Evolutionary conservation across 2,329 filamentous ascomycete genomes (phyloP).

Genomic region (Ramularia endophylla): DNA sequence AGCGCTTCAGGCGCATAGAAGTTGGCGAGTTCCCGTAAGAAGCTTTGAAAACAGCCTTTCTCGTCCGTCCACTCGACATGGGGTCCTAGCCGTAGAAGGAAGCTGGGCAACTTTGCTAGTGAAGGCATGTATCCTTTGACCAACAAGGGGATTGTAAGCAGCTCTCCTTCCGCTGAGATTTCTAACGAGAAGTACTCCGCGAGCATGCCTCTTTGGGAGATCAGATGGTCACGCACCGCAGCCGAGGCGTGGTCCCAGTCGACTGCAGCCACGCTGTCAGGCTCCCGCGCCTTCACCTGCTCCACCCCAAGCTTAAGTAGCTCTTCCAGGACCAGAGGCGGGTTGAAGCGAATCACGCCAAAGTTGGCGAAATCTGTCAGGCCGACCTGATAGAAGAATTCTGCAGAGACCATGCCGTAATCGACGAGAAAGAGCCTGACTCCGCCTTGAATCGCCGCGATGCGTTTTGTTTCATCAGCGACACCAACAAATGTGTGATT

Average conservation of each 20-base stretch:
- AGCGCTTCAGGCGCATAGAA: slow-evolving; percentile 89
- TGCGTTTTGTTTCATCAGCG: slow-evolving; percentile 76
- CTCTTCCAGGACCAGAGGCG: slow-evolving; percentile 64
- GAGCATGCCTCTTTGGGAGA: slow-evolving; percentile 77
- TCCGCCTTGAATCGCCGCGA: slow-evolving; percentile 89
- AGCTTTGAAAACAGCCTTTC: slow-evolving; percentile 75
- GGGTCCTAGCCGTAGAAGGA: slow-evolving; percentile 81
- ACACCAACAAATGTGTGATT: slow-evolving; percentile 90
- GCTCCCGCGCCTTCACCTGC: slow-evolving; percentile 47
- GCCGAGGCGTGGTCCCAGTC: slow-evolving; percentile 62
- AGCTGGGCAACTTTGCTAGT: slow-evolving; percentile 79
- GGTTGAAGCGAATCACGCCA: slow-evolving; percentile 72
- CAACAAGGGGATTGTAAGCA: slow-evolving; percentile 75
- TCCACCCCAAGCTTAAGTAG: slow-evolving; percentile 69
- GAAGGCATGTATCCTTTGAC: slow-evolving; percentile 84
- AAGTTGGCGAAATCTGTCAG: slow-evolving; percentile 96
- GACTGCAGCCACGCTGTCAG: slow-evolving; percentile 46
- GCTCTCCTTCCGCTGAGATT: slow-evolving; percentile 68
- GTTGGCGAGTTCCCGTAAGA: slow-evolving; percentile 77
- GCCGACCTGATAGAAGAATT: slow-evolving; percentile 94
- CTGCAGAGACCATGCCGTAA: slow-evolving; percentile 76
- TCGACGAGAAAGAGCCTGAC: slow-evolving; percentile 90
- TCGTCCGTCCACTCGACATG: slow-evolving; percentile 83
- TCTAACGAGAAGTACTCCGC: slow-evolving; percentile 87
- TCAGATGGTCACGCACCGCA: slow-evolving; percentile 60